Evolutionary conservation across 2,329 filamentous ascomycete species (phyloP).

Genomic region (Xylaria hypoxylon): DNA sequence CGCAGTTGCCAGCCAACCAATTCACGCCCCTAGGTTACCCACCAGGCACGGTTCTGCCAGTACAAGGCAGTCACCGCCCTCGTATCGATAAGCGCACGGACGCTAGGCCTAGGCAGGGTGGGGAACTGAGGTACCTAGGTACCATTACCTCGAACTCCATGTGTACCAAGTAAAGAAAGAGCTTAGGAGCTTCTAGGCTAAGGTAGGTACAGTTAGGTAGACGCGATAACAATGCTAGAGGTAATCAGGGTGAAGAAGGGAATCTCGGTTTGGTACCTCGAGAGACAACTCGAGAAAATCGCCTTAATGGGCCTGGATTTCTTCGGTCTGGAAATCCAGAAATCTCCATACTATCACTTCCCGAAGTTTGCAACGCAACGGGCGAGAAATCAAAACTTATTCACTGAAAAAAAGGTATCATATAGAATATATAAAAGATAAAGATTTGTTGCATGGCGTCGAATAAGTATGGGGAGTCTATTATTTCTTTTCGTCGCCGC

Average conservation of each 20-base stretch:
- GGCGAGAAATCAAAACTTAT: conserved; percentile 9
- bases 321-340: not conserved
- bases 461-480: conserved; percentile 42
- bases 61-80: conserved; percentile 25
- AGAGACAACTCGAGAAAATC: not conserved
- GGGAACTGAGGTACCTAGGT: conserved; percentile 19
- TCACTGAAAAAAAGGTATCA: conserved; percentile 14
- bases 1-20: conserved; percentile 42
- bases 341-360: conserved; percentile 14
- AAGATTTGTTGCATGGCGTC: conserved; percentile 11
- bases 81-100: conserved; percentile 31
- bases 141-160: not conserved
- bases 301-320: not conserved
- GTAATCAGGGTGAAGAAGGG: not conserved
- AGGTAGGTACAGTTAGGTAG: not conserved
- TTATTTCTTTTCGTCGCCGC: conserved; percentile 64
- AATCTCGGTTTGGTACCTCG: not conserved
- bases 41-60: conserved; percentile 31
- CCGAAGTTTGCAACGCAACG: not conserved
- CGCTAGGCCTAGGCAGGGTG: conserved; percentile 4
- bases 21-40: conserved; percentile 32
- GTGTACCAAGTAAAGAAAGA: not conserved
- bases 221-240: not conserved
- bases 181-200: not conserved
- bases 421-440: not conserved